phyloP scores from a whole-genome alignment of 83 land plant genomes.

The Thuja plicata region DNA sequence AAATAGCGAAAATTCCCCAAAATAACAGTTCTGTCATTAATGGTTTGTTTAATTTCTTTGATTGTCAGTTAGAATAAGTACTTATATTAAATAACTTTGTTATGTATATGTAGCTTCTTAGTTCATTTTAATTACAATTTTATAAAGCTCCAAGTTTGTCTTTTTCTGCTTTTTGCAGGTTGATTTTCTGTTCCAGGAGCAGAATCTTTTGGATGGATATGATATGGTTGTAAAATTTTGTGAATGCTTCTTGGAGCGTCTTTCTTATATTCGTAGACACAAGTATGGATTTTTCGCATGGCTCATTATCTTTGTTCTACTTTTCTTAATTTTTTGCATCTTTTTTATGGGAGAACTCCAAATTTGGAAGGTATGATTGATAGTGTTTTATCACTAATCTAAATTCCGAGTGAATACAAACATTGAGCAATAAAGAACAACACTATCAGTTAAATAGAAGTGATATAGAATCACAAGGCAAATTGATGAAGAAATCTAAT shows the following conservation, averaged over 20 bases:
- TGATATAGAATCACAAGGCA: background rate
- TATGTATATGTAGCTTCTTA: background rate
- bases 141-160: background rate
- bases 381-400: background rate
- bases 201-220: slow-evolving; percentile 29
- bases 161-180: slow-evolving; percentile 12
- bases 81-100: background rate
- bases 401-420: no score
- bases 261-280: slow-evolving; percentile 37
- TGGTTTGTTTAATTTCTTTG: background rate
- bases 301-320: background rate
- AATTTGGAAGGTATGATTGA: background rate
- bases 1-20: background rate
- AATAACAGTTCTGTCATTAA: background rate
- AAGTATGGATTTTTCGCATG: slow-evolving; percentile 18
- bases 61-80: background rate
- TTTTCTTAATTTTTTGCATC: background rate
- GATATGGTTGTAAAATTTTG: slow-evolving; percentile 35
- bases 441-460: no score
- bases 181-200: slow-evolving; percentile 32
- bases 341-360: background rate
- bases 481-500: background rate
- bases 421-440: no score
- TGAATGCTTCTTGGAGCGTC: slow-evolving; percentile 22
- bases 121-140: background rate